phyloP scores from a whole-genome alignment of 1,284 basidiomycete species.

The Ustilago trichophora region DNA sequence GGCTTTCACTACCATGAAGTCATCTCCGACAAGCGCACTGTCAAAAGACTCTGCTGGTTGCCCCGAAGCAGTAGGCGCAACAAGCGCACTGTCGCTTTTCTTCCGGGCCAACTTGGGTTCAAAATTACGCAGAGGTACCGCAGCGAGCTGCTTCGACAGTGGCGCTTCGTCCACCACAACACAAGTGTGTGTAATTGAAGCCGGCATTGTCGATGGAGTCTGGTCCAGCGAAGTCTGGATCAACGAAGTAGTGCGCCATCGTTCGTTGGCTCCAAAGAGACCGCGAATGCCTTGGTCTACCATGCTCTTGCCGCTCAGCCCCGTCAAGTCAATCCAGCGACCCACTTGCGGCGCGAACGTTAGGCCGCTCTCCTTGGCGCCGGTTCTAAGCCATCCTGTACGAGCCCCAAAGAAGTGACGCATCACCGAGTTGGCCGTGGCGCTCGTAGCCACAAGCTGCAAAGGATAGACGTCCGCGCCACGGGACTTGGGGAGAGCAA shows the following conservation, averaged over 20 bases:
- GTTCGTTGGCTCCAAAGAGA: conserved; percentile 33
- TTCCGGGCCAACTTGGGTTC: conserved; percentile 29
- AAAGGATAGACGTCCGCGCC: conserved; percentile 41
- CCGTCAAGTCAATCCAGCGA: conserved; percentile 62
- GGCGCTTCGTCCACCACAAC: conserved; percentile 58
- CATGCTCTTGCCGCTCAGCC: conserved; percentile 50
- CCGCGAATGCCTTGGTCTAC: conserved; percentile 42
- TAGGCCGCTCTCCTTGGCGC: conserved; percentile 42
- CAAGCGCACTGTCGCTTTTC: not conserved
- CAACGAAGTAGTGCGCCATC: conserved; percentile 25
- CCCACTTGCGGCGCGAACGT: conserved; percentile 44
- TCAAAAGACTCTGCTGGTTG: not conserved
- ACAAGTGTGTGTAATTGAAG: conserved; percentile 57
- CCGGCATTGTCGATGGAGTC: conserved; percentile 38
- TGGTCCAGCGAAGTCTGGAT: conserved; percentile 27
- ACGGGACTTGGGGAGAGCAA: conserved; percentile 36
- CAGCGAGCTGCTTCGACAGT: conserved; percentile 16
- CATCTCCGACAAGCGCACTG: not conserved
- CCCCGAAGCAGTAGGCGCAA: not conserved
- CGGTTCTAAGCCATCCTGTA: conserved; percentile 64
- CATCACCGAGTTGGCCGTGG: conserved; percentile 64
- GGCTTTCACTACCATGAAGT: conserved; percentile 12
- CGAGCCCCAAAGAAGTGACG: conserved; percentile 63
- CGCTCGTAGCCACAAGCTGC: conserved; percentile 60
- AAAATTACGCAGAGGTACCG: conserved; percentile 42